Percentiles rank a stretch among this genome's conserved stretches.
Evolutionary conservation across 2,329 filamentous ascomycete species (phyloP).

Genomic region (Acrocalymma vagum): DNA sequence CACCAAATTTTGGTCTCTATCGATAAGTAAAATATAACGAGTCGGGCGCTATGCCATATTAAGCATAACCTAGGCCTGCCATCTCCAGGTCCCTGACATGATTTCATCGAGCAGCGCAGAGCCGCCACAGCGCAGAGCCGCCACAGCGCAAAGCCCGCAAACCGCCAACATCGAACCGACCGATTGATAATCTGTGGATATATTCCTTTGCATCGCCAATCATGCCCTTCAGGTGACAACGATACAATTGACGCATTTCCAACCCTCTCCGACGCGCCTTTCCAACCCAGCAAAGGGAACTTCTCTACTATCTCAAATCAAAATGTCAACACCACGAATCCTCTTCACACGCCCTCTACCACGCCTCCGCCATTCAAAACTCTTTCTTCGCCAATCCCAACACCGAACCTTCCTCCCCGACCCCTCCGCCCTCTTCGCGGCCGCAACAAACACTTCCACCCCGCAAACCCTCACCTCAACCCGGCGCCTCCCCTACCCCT

Average conservation of each 20-base stretch:
- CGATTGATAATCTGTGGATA: conserved; percentile 13
- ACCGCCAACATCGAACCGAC: conserved; percentile 24
- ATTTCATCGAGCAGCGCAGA: conserved; percentile 33
- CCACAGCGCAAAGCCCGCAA: no score
- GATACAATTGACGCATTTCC: not conserved
- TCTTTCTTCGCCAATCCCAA: conserved; percentile 23
- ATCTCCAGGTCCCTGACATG: conserved; percentile 25
- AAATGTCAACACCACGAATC: conserved; percentile 33
- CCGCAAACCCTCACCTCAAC: conserved; percentile 74
- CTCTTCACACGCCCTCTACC: conserved; percentile 52
- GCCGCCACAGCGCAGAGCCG: no score
- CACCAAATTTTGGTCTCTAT: conserved; percentile 19
- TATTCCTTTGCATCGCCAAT: conserved; percentile 1
- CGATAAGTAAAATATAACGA: conserved; percentile 30
- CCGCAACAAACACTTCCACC: conserved; percentile 39
- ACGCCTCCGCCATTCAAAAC: conserved; percentile 10
- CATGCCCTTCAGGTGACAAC: conserved; percentile 27
- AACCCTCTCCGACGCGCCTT: not conserved
- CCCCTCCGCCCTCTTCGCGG: conserved; percentile 55
- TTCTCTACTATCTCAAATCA: no score
- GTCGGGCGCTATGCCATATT: conserved; percentile 6
- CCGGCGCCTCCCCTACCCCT: conserved; percentile 79
- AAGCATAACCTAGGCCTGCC: conserved; percentile 13
- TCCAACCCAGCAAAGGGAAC: no score
- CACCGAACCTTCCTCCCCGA: conserved; percentile 55